Evolutionary conservation across 805 yeast species (phyloP), one percentile per base, ranked within the genome.

Genomic region (Wickerhamiella occidentalis): DNA sequence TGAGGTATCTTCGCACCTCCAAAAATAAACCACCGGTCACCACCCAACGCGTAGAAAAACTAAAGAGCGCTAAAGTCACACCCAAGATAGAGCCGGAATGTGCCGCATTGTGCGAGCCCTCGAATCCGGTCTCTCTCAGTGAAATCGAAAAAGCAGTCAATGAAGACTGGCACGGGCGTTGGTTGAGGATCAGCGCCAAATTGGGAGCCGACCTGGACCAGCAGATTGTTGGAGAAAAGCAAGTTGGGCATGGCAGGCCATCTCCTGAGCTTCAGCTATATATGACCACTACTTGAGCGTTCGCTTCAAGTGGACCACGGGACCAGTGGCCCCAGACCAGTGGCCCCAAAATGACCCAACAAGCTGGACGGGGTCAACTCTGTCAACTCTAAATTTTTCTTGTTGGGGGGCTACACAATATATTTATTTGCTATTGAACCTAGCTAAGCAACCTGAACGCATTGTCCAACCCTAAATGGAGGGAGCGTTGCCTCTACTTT

Each of bases 1-100:
- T 71, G 75, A 56, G 74, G 46, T 71, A 71, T 52, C 58, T 71
- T 40, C 61, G 75, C 23, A 29, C 36, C 25, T 18, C 19, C 23
- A 30, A 30, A 19, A 42, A 13, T 19, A 23, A 21, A 23, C 7
- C 7, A 23, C 26, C 26, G 26, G 26, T 23, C 26, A n/a, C n/a
- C n/a, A n/a, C 33, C 33, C 5, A 29, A 23, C 5, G 8, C 5
- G 33, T 29, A 13, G n/a, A 5, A 29, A 29, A 29, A 13, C 11
- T 29, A 13, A 29, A 13, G n/a, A 13, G n/a, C n/a, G 13, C 33
- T 6, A 29, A 29, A 29, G n/a, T n/a, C n/a, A n/a, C n/a, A n/a
- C n/a, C n/a, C n/a, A n/a, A n/a, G n/a, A n/a, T n/a, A n/a, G n/a
- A n/a, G n/a, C n/a, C n/a, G n/a, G n/a, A n/a, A n/a, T n/a, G n/a